Conservation (phyloP, 83 land plant species). For the Isoetes engelmannii region DNA sequence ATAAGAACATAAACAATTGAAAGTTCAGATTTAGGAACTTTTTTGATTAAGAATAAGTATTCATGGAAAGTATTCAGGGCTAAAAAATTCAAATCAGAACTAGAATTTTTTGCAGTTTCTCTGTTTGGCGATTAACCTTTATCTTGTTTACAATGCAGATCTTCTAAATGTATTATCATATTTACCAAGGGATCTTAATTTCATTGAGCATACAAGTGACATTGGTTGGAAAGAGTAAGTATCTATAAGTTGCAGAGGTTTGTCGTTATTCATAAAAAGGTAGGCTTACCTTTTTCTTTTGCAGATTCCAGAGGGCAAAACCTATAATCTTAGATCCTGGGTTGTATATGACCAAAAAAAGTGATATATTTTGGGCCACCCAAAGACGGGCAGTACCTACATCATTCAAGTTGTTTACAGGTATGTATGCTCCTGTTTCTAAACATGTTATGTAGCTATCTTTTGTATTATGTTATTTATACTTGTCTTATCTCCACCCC, state of each 20-base stretch:
- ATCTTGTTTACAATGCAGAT: background rate
- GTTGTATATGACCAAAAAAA: constrained; percentile 27
- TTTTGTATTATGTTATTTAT: no score
- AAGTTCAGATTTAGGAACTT: background rate
- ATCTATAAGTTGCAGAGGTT: background rate
- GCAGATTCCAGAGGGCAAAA: constrained; percentile 35
- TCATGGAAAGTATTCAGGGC: background rate
- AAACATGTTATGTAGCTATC: no score
- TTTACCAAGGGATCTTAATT: constrained; percentile 60
- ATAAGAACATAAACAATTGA: background rate
- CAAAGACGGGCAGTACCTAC: constrained; percentile 27
- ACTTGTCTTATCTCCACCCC: no score
- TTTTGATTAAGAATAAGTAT: background rate
- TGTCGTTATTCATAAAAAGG: no score
- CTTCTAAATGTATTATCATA: constrained; percentile 54
- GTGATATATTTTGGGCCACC: constrained; percentile 30
- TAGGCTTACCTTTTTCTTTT: background rate
- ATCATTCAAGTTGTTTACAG: constrained; percentile 27
- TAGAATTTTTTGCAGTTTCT: background rate
- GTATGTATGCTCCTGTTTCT: background rate
- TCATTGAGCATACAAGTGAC: constrained; percentile 50
- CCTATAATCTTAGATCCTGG: constrained; percentile 31
- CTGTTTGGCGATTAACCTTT: background rate
- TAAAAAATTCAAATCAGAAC: no score
- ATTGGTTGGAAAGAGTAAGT: constrained; percentile 75